Percentiles rank a stretch among this genome's conserved stretches.
Conservation (phyloP, 805 yeast genomes). For the Ogataea methanolica region DNA sequence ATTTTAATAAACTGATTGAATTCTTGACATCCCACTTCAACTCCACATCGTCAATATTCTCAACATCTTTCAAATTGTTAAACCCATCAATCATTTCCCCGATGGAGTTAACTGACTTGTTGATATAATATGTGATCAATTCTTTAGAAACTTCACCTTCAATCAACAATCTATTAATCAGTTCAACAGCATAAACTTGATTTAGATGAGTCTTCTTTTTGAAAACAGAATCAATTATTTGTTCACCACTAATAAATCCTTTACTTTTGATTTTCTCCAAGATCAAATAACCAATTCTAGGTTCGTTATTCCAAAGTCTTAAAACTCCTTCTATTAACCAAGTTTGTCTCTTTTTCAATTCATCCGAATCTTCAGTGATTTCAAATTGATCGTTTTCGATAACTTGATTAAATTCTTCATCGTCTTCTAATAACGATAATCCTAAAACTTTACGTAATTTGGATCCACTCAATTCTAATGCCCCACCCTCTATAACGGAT, state of each 20-base stretch:
- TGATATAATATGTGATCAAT: not conserved
- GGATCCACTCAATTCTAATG: slow-evolving; percentile 27
- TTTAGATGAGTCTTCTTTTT: slow-evolving; percentile 32
- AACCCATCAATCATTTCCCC: not conserved
- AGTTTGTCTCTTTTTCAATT: slow-evolving; percentile 28
- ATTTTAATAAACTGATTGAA: slow-evolving; percentile 8
- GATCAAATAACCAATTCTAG: slow-evolving; percentile 60
- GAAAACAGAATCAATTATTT: slow-evolving; percentile 42
- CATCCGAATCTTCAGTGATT: slow-evolving; percentile 20
- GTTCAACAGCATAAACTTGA: slow-evolving; percentile 43
- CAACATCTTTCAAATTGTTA: slow-evolving; percentile 4
- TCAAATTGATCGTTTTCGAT: slow-evolving; percentile 18
- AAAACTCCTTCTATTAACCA: slow-evolving; percentile 55
- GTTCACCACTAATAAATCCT: slow-evolving; percentile 36
- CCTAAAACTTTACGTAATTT: slow-evolving; percentile 26
- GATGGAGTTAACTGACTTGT: not conserved
- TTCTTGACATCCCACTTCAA: slow-evolving; percentile 37
- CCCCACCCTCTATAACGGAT: slow-evolving; percentile 62
- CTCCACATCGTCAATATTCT: slow-evolving; percentile 28
- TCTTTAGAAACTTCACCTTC: slow-evolving; percentile 6
- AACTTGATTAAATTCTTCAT: slow-evolving; percentile 3
- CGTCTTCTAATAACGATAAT: slow-evolving; percentile 12
- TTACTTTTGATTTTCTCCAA: slow-evolving; percentile 46
- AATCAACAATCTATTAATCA: slow-evolving; percentile 23
- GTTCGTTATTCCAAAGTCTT: slow-evolving; percentile 60